phyloP scores from a whole-genome alignment of 768 basidiomycete species.

The Boletus sp. region DNA sequence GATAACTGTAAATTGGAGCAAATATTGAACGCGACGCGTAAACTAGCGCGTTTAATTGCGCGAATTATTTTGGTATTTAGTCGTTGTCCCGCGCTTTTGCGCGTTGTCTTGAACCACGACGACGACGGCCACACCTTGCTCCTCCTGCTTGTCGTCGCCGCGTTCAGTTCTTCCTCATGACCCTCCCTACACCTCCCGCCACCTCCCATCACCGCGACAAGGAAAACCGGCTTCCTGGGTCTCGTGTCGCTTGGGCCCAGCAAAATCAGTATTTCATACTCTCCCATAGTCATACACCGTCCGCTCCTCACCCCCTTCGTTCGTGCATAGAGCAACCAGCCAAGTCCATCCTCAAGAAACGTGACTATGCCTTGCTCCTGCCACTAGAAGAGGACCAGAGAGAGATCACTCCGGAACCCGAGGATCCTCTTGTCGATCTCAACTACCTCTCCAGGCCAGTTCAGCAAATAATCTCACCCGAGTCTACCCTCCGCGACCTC shows the following conservation, averaged over 20 bases:
- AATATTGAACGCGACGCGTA: constrained; percentile 42
- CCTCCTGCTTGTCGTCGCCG: constrained; percentile 11
- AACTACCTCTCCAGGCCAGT: constrained; percentile 68
- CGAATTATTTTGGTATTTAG: constrained; percentile 30
- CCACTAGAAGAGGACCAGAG: constrained; percentile 46
- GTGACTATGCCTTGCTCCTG: constrained; percentile 32
- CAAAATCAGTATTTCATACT: constrained; percentile 48
- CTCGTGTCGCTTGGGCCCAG: constrained; percentile 52
- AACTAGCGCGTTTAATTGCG: constrained; percentile 39
- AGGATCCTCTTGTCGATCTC: constrained; percentile 60
- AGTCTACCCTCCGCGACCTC: constrained; percentile 52
- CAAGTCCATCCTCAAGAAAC: constrained; percentile 72
- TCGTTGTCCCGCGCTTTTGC: constrained; percentile 1
- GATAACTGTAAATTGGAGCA: constrained; percentile 17
- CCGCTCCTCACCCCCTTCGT: constrained; percentile 26
- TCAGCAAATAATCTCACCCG: constrained; percentile 50
- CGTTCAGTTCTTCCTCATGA: constrained; percentile 24
- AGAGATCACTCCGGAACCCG: constrained; percentile 76
- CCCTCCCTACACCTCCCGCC: constrained; percentile 63
- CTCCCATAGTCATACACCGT: constrained; percentile 28
- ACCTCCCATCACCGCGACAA: constrained; percentile 59
- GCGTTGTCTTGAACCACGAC: constrained; percentile 17
- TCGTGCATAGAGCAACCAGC: constrained; percentile 44
- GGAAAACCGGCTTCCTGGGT: constrained; percentile 42
- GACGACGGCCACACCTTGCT: constrained; percentile 3